Conservation (phyloP, 2,329 filamentous ascomycete species). For the Dissoconium aciculare region DNA sequence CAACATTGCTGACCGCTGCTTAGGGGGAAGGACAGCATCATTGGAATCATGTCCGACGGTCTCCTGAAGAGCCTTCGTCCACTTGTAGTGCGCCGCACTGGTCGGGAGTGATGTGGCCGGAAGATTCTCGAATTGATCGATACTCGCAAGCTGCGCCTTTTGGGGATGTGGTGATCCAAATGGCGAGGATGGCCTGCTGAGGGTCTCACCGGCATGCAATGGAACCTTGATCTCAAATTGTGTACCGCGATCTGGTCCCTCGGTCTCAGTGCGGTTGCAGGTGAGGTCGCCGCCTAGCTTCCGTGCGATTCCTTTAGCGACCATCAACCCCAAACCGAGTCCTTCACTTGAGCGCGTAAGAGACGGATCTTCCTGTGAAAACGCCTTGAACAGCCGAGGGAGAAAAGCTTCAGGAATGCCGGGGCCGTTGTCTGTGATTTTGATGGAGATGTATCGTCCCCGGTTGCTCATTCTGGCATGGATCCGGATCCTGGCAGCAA, state of each 20-base stretch:
- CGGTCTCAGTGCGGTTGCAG: conserved; percentile 47
- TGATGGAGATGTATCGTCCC: conserved; percentile 43
- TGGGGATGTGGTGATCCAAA: conserved; percentile 31
- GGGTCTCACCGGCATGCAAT: conserved; percentile 37
- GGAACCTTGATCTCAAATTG: conserved; percentile 57
- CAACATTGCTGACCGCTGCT: conserved; percentile 2
- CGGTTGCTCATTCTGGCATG: conserved; percentile 35
- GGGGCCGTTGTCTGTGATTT: conserved; percentile 50
- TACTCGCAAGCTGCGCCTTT: conserved; percentile 7
- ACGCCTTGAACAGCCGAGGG: conserved; percentile 53
- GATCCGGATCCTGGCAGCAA: conserved; percentile 43
- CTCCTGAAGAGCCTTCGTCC: neutral
- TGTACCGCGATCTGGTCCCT: conserved; percentile 45
- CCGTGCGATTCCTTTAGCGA: conserved; percentile 56
- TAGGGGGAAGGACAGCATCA: neutral
- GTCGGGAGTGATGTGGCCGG: conserved; percentile 3
- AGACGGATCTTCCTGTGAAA: conserved; percentile 53
- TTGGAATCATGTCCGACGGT: neutral
- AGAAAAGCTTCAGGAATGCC: conserved; percentile 54
- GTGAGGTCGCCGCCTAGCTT: conserved; percentile 54
- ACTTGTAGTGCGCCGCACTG: neutral
- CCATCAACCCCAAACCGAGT: conserved; percentile 51
- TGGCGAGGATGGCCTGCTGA: conserved; percentile 37
- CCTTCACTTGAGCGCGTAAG: conserved; percentile 53
- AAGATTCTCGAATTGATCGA: conserved; percentile 3